These are phyloP conservation scores for Raffaelea albimanens DNA, from an alignment of 2,329 filamentous ascomycete genomes.

Conservation along the genomic window DNA sequence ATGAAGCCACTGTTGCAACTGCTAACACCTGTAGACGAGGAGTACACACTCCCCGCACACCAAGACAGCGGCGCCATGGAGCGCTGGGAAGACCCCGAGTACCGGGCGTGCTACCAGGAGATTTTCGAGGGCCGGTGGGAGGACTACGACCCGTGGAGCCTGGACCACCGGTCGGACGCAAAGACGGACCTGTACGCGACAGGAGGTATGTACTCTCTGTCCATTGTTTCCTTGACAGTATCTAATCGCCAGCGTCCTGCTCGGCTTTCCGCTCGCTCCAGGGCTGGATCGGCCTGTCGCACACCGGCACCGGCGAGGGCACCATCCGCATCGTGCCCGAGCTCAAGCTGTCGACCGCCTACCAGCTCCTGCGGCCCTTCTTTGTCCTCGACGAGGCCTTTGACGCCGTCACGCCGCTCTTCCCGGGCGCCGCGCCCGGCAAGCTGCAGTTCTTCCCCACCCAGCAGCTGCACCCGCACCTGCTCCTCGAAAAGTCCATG, in stretches of 20 bases:
- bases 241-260: slow-evolving; percentile 39
- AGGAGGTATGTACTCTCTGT: slow-evolving; percentile 1
- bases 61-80: slow-evolving; percentile 46
- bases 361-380: slow-evolving; percentile 59
- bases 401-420: slow-evolving; percentile 11
- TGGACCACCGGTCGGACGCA: slow-evolving; percentile 24
- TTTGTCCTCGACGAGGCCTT: slow-evolving; percentile 31
- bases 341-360: slow-evolving; percentile 55
- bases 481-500: slow-evolving; percentile 50
- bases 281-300: slow-evolving; percentile 57
- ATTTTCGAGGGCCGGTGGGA: slow-evolving; percentile 59
- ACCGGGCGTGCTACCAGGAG: slow-evolving; percentile 47
- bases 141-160: slow-evolving; percentile 57
- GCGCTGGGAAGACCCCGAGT: slow-evolving; percentile 47
- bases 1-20: neutral
- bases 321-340: slow-evolving; percentile 63
- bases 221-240: slow-evolving; percentile 16
- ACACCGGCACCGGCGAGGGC: slow-evolving; percentile 54
- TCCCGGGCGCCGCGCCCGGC: slow-evolving; percentile 15
- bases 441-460: slow-evolving; percentile 14
- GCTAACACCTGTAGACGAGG: neutral
- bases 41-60: slow-evolving; percentile 26
- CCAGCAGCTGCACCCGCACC: slow-evolving; percentile 48
- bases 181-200: slow-evolving; percentile 16
- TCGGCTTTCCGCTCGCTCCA: slow-evolving; percentile 63